Percentiles rank a stretch among this genome's conserved stretches.
Evolutionary conservation across 805 yeast genomes (phyloP).

Genomic region (Cyberlindnera japonica): DNA sequence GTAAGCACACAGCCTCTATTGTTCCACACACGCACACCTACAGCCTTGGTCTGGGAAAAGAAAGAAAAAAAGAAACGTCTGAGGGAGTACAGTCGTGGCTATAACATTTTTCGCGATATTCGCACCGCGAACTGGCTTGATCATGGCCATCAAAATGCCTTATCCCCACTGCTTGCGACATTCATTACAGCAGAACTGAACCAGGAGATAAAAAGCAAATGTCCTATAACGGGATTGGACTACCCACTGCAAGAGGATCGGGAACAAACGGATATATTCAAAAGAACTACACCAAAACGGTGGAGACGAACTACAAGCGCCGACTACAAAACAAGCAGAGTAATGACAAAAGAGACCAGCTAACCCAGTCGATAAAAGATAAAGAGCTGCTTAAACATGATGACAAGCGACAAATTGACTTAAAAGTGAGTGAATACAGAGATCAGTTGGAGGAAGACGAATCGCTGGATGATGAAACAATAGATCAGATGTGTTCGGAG

Average conservation of each 20-base stretch:
- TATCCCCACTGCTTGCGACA: too few relatives aligned
- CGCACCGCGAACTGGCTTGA: too few relatives aligned
- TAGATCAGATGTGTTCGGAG: constrained; percentile 30
- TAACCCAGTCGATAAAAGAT: constrained; percentile 16
- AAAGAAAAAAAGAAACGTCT: too few relatives aligned
- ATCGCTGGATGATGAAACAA: constrained; percentile 34
- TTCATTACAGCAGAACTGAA: too few relatives aligned
- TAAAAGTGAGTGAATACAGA: constrained; percentile 46
- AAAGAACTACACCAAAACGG: constrained; percentile 34
- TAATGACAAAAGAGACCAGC: constrained; percentile 9
- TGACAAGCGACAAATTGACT: constrained; percentile 23
- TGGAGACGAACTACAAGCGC: constrained; percentile 34
- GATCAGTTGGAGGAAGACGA: constrained; percentile 48
- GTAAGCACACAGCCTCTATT: too few relatives aligned
- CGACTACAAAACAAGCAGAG: constrained; percentile 30
- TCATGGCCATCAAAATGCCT: too few relatives aligned
- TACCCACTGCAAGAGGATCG: constrained; percentile 54
- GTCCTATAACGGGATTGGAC: constrained; percentile 59
- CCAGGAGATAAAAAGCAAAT: too few relatives aligned
- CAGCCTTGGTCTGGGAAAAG: too few relatives aligned
- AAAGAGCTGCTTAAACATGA: constrained; percentile 20
- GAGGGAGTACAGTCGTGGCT: too few relatives aligned
- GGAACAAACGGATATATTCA: constrained; percentile 63
- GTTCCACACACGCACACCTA: too few relatives aligned
- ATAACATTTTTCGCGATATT: too few relatives aligned